These are phyloP conservation scores for Aurifilum marmelostoma DNA, from an alignment of 2,329 filamentous ascomycete species.

Conservation along the genomic window DNA sequence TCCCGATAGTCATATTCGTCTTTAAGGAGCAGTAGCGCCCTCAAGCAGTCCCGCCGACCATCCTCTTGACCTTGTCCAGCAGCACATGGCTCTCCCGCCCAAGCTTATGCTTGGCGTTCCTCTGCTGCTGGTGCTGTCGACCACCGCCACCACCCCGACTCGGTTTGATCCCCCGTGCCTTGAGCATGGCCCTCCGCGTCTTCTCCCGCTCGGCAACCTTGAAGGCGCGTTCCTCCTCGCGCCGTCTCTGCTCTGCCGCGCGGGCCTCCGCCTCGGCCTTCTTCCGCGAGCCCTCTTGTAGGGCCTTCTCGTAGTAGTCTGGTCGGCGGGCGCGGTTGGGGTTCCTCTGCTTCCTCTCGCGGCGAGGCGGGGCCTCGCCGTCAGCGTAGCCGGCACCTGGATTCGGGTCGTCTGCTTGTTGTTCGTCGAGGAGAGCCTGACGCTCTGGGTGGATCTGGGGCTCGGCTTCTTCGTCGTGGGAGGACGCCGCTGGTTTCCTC, in stretches of 20 bases:
- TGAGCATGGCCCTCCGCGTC: slow-evolving; percentile 70
- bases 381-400: slow-evolving; percentile 2
- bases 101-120: slow-evolving; percentile 75
- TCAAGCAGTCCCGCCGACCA: slow-evolving; percentile 53
- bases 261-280: slow-evolving; percentile 48
- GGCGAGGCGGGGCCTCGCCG: neutral
- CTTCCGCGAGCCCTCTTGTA: slow-evolving; percentile 50
- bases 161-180: slow-evolving; percentile 67
- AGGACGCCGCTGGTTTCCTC: slow-evolving; percentile 5
- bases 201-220: slow-evolving; percentile 67
- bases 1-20: neutral
- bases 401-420: neutral
- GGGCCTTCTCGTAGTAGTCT: slow-evolving; percentile 69
- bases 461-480: slow-evolving; percentile 3
- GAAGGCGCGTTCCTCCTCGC: slow-evolving; percentile 66
- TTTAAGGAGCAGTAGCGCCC: neutral
- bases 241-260: slow-evolving; percentile 46
- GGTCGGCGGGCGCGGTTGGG: slow-evolving; percentile 40
- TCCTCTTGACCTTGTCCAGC: slow-evolving; percentile 75
- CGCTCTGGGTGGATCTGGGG: slow-evolving; percentile 45
- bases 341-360: neutral
- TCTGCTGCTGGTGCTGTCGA: slow-evolving; percentile 31
- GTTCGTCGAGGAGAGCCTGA: slow-evolving; percentile 42
- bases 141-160: neutral
- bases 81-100: slow-evolving; percentile 80